A percentile compares a stretch with the other conserved stretches of the same genome.
Evolutionary conservation across 768 basidiomycete genomes (phyloP).

Genomic region (Leccinum uliginosum): DNA sequence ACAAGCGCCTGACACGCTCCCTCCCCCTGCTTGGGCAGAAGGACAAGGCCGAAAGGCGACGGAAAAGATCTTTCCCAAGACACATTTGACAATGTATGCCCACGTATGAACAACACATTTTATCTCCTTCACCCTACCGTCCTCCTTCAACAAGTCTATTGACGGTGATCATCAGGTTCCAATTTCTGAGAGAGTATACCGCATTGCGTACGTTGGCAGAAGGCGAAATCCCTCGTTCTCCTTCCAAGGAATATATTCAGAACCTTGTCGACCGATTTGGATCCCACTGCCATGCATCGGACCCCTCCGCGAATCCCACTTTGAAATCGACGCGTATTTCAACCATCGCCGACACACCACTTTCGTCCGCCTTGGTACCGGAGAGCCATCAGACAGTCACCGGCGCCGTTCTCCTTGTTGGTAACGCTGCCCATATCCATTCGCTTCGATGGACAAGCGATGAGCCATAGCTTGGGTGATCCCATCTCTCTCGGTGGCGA

Average conservation of each 20-base stretch:
- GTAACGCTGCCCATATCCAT: slow-evolving; percentile 50
- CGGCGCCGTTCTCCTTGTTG: slow-evolving; percentile 27
- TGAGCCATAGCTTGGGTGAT: slow-evolving; percentile 56
- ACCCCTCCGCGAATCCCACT: slow-evolving; percentile 30
- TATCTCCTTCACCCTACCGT: slow-evolving; percentile 25
- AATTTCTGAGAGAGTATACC: slow-evolving; percentile 24
- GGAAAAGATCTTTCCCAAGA: slow-evolving; percentile 51
- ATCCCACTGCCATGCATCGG: slow-evolving; percentile 31
- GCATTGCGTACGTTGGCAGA: slow-evolving; percentile 34
- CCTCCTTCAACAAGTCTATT: slow-evolving; percentile 14
- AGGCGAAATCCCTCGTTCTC: slow-evolving; percentile 27
- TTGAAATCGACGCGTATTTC: slow-evolving; percentile 29
- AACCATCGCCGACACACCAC: too few species aligned
- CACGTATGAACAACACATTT: slow-evolving; percentile 37
- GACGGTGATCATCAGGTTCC: not conserved
- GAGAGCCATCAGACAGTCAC: slow-evolving; percentile 3
- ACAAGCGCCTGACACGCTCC: slow-evolving; percentile 40
- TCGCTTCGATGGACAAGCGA: slow-evolving; percentile 54
- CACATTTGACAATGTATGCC: slow-evolving; percentile 52
- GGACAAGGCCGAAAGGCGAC: slow-evolving; percentile 43
- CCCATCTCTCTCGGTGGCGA: slow-evolving; percentile 42
- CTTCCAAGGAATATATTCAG: slow-evolving; percentile 41
- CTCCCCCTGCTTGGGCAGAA: slow-evolving; percentile 45
- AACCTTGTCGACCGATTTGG: slow-evolving; percentile 37
- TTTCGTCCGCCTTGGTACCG: slow-evolving; percentile 19